Evolutionary conservation across 352 stramenopile genomes (phyloP), one percentile per base, ranked within the genome.

Genomic region (Globisporangium apiculatum): DNA sequence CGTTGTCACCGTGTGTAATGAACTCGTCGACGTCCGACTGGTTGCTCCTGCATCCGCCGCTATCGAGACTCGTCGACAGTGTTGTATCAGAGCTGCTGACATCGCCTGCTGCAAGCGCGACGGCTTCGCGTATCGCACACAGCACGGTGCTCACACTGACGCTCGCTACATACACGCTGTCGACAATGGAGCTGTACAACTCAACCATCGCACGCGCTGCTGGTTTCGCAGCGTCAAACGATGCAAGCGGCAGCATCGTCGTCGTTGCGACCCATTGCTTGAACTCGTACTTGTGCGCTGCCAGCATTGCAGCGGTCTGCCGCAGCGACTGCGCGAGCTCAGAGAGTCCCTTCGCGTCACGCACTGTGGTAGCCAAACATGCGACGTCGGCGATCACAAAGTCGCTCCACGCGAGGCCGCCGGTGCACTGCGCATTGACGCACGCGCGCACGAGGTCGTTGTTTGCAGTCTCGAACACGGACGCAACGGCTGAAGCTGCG

Each of bases 351-450:
- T 65, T 78, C 43, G 36, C 35, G 10, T 76, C 65, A 14, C 37
- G 59, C 7, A 15, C 41, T 15, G 52, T 47, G 4, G 42, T 47
- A 8, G 35, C 64, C 11, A 14, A 49, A 38, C 8, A 61, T 65
- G 37, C 54, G 17, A 91, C 37, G 35, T 80, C 69, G 0, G 76
- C 69, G 56, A 89, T 87, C n/a, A 73, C 65, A 57, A 91, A 89
- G 61, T 89, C 82, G n/a, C 69, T 89, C 82, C 82, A 89, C 64
- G 86, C 72, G 31, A 91, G 55, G 0, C 79, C 76, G 3, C 79
- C 75, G 14, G 79, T 60, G 14, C 38, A 61, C 1, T 73, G 60
- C 18, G 68, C 67, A 14, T 80, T 64, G 40, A 76, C 79, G 7
- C 86, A 69, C 5, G 66, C 51, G 18, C 63, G 65, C 5, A 86